Percentiles rank a stretch among this genome's conserved stretches.
phyloP scores from a whole-genome alignment of 306 rosid species.

The Prunus campanulata region DNA sequence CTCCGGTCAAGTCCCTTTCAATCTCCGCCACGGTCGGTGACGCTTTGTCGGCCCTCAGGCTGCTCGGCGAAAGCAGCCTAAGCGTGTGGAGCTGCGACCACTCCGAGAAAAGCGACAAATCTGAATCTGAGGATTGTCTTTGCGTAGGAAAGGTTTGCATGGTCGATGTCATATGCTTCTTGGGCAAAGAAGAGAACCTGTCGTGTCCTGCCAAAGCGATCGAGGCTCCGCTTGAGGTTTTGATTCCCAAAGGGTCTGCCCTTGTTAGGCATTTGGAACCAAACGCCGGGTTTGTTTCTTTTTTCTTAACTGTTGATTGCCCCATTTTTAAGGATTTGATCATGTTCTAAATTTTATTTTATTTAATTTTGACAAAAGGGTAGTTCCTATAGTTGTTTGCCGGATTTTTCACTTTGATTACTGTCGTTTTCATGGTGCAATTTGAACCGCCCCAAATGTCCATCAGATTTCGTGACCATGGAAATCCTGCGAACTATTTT shows the following conservation, averaged over 20 bases:
- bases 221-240: constrained; percentile 40
- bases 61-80: constrained; percentile 36
- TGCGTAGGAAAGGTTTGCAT: constrained; percentile 70
- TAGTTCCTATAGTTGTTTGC: no score
- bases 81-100: constrained; percentile 81
- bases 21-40: constrained; percentile 55
- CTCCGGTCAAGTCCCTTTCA: constrained; percentile 55
- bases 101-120: constrained; percentile 5
- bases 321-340: no score
- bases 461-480: no score
- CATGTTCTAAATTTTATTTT: no score
- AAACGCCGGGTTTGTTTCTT: constrained; percentile 50
- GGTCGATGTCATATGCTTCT: constrained; percentile 58
- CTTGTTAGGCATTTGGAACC: constrained; percentile 63
- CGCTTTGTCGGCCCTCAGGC: constrained; percentile 55
- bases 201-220: constrained; percentile 56
- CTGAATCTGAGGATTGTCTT: constrained; percentile 28
- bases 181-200: constrained; percentile 44
- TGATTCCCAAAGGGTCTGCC: constrained; percentile 23
- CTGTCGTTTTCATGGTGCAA: no score
- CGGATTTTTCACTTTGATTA: no score
- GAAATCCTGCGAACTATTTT: no score
- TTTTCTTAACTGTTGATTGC: background rate
- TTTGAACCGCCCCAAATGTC: no score
- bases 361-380: no score